Base-by-base conservation (phyloP, 768 basidiomycete genomes). In the Hebeloma cylindrosporum region DNA sequence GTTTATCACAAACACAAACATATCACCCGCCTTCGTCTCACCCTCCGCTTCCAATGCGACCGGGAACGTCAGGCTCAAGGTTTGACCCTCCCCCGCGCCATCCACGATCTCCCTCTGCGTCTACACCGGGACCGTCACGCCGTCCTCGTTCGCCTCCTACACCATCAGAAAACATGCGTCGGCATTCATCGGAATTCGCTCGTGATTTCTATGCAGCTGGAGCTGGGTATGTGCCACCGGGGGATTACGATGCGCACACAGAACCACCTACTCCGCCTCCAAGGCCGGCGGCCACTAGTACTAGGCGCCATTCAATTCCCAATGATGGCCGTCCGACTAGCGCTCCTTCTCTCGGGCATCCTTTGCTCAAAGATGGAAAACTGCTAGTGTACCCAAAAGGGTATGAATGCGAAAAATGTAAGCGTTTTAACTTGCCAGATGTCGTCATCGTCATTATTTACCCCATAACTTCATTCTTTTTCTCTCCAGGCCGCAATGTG, bases 311-410 rank as follows among this genome's bases (percentile, higher is more conserved):
- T 13, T 44, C 10, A n/a, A 33, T 45, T 1, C 64, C 67, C 1
- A 73, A 79, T 42, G 83, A 85, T 51, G 76, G 77, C 0, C 69
- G 71, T 2, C 89, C 89, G 0, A 92, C 88, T 1, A 70, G 61
- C 5, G 68, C 59, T 2, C 86, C 89, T 3, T 68, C 71, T 0
- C 74, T 81, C 0, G 90, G 90, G 0, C 85, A 80, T 53, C 83
- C 86, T 0, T 66, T 91, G 3, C 63, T 92, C 43, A 67, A 68
- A 17, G 64, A 78, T 26, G 84, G 83, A 3, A 73, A 73, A 37
- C 60, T 87, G 6, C 67, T 92, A 5, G 80, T 90, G 0, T 91
- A 89, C 56, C 88, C 88, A 0, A 64, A 60, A n/a, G 74, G 76
- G 1, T 70, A 78, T 52, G 54, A 72, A 9, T 92, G 88, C 52